phyloP scores from a whole-genome alignment of 495 filamentous ascomycete genomes.

The Neurospora sp. region DNA sequence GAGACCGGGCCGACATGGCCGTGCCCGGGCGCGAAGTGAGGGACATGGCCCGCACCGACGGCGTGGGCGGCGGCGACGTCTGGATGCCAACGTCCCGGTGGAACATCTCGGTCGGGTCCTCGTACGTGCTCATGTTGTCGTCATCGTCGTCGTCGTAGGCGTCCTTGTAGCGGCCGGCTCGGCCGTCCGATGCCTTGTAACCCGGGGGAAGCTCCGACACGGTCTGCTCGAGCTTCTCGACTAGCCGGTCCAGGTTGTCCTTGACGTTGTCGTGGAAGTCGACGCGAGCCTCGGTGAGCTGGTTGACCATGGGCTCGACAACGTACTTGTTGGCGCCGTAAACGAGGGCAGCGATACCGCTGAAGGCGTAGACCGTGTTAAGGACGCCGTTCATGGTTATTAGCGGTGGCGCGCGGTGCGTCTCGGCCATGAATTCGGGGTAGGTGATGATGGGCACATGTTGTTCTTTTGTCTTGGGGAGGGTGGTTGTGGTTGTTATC shows the following conservation, averaged over 20 bases:
- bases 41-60: constrained; percentile 7
- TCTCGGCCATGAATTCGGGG: constrained; percentile 81
- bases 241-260: constrained; percentile 55
- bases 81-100: constrained; percentile 85
- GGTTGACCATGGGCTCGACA: constrained; percentile 71
- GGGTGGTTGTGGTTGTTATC: constrained; percentile 7
- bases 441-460: constrained; percentile 91
- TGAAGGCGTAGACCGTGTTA: constrained; percentile 67
- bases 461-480: constrained; percentile 28
- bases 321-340: constrained; percentile 78
- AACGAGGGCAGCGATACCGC: constrained; percentile 55
- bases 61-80: constrained; percentile 48
- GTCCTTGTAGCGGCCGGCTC: constrained; percentile 2
- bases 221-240: constrained; percentile 58
- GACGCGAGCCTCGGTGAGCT: constrained; percentile 66
- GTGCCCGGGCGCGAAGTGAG: constrained; percentile 2
- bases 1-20: constrained; percentile 11
- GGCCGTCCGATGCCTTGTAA: constrained; percentile 12
- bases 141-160: constrained; percentile 9
- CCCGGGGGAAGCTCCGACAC: constrained; percentile 48
- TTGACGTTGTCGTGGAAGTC: constrained; percentile 60
- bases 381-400: constrained; percentile 66
- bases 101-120: constrained; percentile 75
- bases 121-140: constrained; percentile 34
- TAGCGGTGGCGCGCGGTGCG: constrained; percentile 51